Base-by-base conservation (phyloP, 2,329 filamentous ascomycete genomes). In the Dactylellina drechsleri region DNA sequence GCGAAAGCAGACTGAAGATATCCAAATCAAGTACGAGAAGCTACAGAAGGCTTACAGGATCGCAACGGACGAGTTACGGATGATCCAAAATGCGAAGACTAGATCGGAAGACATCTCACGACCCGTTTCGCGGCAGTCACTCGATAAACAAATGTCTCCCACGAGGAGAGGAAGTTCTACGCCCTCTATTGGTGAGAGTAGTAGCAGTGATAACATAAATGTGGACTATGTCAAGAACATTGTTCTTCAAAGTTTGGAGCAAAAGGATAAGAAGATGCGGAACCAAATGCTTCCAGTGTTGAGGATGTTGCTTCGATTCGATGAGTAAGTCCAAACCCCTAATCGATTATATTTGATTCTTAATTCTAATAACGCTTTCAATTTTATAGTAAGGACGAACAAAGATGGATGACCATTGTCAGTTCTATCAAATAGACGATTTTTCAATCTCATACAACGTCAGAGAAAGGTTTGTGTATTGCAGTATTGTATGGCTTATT, bases 351-450 rank as follows among this genome's bases (percentile, higher is more conserved):
- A 76, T 79, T 82, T n/a, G 23, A 5, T 58, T 10, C 20, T n/a
- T 20, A 28, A 40, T 61, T 36, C 53, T 71, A 65, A 64, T n/a
- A n/a, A 8, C 8, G 16, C n/a, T 47, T 47, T 4, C 10, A 4
- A 68, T 73, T 36, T 4, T 41, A 65, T 68, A 88, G 86, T 79
- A 87, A 86, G 78, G 93, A 97, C 78, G 91, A 95, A 83, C 90
- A 95, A 82, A 94, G 92, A 82, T 96, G 92, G 92, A 88, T 90
- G 82, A 87, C 89, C 16, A 92, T 91, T 1, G 89, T 96, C 15
- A 85, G 87, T 74, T 72, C 74, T 15, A 72, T 73, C 26, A 76
- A 71, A 68, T 68, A 58, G 60, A 20, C 36, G 5, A 5, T 40
- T 26, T 6, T 61, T 36, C 54, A 10, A 57, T n/a, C 6, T 52